A percentile compares a stretch with the other conserved stretches of the same genome.
Conservation (phyloP, 306 rosid genomes). For the Inga laurina region DNA sequence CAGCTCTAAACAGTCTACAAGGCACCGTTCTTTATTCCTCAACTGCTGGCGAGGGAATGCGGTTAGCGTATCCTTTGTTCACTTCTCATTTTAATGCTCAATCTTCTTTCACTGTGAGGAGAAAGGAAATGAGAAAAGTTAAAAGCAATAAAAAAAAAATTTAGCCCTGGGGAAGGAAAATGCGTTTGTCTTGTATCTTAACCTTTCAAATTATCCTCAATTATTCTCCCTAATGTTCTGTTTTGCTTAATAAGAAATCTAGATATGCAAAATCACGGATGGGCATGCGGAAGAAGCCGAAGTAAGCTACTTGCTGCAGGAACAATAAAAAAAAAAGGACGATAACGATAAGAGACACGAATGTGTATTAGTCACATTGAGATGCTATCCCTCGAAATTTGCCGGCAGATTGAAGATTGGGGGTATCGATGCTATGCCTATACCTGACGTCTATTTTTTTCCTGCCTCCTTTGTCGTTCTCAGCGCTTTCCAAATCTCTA, state of each 20-base stretch:
- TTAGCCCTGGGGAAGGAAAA: background rate
- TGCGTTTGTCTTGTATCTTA: background rate
- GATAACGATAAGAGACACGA: background rate
- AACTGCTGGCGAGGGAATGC: conserved; percentile 82
- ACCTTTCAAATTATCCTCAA: background rate
- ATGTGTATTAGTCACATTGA: background rate
- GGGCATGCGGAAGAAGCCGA: conserved; percentile 88
- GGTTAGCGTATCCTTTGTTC: conserved; percentile 85
- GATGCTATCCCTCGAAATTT: conserved; percentile 11
- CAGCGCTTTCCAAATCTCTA: background rate
- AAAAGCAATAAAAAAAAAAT: background rate
- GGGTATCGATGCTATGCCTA: background rate
- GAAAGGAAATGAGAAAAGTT: background rate
- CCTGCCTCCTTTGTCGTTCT: background rate
- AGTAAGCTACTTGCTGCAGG: conserved; percentile 35
- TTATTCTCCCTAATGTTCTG: conserved; percentile 4
- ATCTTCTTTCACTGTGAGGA: background rate
- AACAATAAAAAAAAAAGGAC: background rate
- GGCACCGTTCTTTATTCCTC: conserved; percentile 82
- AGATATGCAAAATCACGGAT: conserved; percentile 92
- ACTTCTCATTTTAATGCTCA: background rate
- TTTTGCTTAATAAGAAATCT: conserved; percentile 58
- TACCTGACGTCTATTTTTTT: background rate
- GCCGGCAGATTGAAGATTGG: conserved; percentile 8
- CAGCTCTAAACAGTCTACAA: conserved; percentile 74